These are phyloP conservation scores for Trichocladium uniseriatum DNA, from an alignment of 495 filamentous ascomycete species.

Conservation along the genomic window DNA sequence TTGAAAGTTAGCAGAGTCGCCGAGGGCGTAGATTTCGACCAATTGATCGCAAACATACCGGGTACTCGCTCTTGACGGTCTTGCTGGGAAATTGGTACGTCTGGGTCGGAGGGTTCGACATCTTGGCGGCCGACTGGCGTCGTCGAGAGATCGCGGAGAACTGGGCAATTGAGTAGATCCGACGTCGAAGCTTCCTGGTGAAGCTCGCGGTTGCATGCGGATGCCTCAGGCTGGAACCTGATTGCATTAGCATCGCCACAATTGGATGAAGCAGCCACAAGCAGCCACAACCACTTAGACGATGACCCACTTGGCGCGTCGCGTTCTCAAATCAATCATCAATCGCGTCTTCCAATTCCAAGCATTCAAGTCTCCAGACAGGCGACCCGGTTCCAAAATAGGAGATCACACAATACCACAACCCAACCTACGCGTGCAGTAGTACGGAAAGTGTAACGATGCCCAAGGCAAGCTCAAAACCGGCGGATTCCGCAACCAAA, in stretches of 20 bases:
- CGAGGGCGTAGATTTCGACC: background rate
- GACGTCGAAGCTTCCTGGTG: slow-evolving; percentile 23
- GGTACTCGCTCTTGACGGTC: slow-evolving; percentile 64
- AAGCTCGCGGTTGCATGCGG: slow-evolving; percentile 10
- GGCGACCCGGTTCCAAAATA: too few species aligned
- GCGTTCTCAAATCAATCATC: background rate
- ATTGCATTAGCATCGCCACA: background rate
- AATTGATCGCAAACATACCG: slow-evolving; percentile 45
- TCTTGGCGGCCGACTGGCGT: slow-evolving; percentile 36
- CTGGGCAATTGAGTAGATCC: slow-evolving; percentile 9
- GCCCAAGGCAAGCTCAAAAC: slow-evolving; percentile 7
- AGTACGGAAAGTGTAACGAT: background rate
- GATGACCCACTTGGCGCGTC: background rate
- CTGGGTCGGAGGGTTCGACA: slow-evolving; percentile 50
- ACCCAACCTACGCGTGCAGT: background rate
- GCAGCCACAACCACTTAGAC: background rate
- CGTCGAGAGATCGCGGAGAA: slow-evolving; percentile 21
- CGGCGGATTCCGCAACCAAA: background rate
- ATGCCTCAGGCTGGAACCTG: slow-evolving; percentile 18
- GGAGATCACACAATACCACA: background rate
- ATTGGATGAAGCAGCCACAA: background rate
- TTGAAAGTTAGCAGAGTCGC: slow-evolving; percentile 9
- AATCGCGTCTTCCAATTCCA: background rate
- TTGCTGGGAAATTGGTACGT: slow-evolving; percentile 62
- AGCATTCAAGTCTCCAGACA: too few species aligned